A percentile compares a stretch with the other conserved stretches of the same genome.
Conservation (phyloP, 805 yeast genomes). For the Cyberlindnera americana region DNA sequence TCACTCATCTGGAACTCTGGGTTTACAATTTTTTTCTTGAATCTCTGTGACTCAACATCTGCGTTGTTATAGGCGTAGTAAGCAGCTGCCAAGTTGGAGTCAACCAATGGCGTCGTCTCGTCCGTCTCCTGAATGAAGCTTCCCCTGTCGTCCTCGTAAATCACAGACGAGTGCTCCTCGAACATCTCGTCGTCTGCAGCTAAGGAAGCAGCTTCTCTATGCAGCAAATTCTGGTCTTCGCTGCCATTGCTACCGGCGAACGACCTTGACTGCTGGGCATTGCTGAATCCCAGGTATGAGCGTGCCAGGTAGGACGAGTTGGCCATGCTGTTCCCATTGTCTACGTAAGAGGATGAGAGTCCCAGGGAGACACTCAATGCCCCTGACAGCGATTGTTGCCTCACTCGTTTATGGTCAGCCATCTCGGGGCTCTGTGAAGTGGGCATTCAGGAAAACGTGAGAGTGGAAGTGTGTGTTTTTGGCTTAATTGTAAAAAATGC, state of each 20-base stretch:
- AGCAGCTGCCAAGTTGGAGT: slow-evolving; percentile 8
- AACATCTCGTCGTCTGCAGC: slow-evolving; percentile 55
- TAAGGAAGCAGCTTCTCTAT: slow-evolving; percentile 53
- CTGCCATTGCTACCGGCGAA: background rate
- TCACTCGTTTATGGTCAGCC: background rate
- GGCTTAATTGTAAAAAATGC: too few species aligned
- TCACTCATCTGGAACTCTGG: slow-evolving; percentile 16
- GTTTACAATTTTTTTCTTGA: background rate
- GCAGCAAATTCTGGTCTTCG: slow-evolving; percentile 21
- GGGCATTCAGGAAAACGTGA: too few species aligned
- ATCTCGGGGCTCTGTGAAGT: too few species aligned
- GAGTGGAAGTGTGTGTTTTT: too few species aligned
- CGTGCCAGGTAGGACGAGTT: slow-evolving; percentile 20
- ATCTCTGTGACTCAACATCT: slow-evolving; percentile 10
- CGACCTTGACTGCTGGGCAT: background rate
- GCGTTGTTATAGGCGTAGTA: slow-evolving; percentile 12
- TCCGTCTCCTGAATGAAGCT: background rate
- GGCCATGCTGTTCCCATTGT: slow-evolving; percentile 8
- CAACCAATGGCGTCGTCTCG: slow-evolving; percentile 11
- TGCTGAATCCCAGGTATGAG: slow-evolving; percentile 28
- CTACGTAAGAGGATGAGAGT: slow-evolving; percentile 23
- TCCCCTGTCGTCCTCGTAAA: slow-evolving; percentile 4
- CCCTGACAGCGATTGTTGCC: slow-evolving; percentile 23
- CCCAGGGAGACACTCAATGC: slow-evolving; percentile 28
- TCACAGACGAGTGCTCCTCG: slow-evolving; percentile 9